Evolutionary conservation across 2,329 filamentous ascomycete genomes (phyloP), one percentile per base, ranked within the genome.

Genomic region (Phyllosticta paracitricarpa): DNA sequence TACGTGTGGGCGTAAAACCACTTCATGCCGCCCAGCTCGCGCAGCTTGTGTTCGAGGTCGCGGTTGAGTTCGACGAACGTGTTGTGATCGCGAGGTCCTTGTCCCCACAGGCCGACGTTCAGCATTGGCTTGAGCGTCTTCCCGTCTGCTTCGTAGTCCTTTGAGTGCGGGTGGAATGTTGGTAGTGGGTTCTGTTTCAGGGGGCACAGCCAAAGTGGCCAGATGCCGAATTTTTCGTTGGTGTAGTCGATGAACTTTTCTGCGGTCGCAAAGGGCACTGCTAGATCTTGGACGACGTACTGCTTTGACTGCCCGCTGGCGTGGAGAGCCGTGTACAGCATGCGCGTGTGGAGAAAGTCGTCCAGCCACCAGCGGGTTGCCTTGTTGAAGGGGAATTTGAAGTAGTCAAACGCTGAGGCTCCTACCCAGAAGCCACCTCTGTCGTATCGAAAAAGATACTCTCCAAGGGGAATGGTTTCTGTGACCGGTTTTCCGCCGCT

Each of bases 361-460:
- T 89, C 82, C 3, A 88, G 76, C n/a, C 82, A 70, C 68, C 77
- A 82, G 24, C 86, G 80, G 0, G 85, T 88, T 65, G 83, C 71
- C 51, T 80, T 77, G 74, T 86, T 89, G 72, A 88, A 88, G 0
- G 86, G 86, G 52, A 75, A 81, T 51, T 80, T 68, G 70, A 88
- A 88, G 72, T 89, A 89, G 24, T 75, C 71, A 72, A 86, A 88
- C 1, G 84, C 82, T 61, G 51, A 14, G 1, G 24, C 17, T 0
- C 82, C 86, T 2, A 82, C 82, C 86, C 86, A 89, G 73, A 89
- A 89, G 1, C 81, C 84, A 52, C 84, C 86, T 25, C 86, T 81
- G 69, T 89, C 85, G 72, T 87, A 89, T 14, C 86, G 82, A 72
- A 89, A 89, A 61, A 89, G 81, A 70, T 89, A 89, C 68, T 89